A percentile compares a stretch with the other conserved stretches of the same genome.
phyloP scores from a whole-genome alignment of 179 eudicot genomes.

The Kewa caespitosa region DNA sequence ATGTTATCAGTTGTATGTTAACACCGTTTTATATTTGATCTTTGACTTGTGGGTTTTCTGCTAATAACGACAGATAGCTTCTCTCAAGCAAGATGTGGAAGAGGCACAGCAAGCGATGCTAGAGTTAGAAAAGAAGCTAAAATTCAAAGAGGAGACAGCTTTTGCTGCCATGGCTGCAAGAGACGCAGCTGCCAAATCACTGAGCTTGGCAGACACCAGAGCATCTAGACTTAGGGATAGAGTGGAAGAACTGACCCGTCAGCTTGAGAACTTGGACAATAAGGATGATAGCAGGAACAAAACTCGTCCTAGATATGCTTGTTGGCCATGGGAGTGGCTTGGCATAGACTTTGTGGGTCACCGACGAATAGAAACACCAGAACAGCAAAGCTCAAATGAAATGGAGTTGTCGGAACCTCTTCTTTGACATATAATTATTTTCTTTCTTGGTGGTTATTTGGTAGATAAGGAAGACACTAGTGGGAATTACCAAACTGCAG shows the following conservation, averaged over 20 bases:
- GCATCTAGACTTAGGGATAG: slow-evolving; percentile 82
- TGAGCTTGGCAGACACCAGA: slow-evolving; percentile 75
- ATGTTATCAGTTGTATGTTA: neutral
- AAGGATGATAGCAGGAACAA: slow-evolving; percentile 40
- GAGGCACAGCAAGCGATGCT: slow-evolving; percentile 69
- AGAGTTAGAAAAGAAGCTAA: slow-evolving; percentile 74
- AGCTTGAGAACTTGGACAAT: slow-evolving; percentile 66
- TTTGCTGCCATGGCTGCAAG: slow-evolving; percentile 93
- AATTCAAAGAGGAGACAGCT: slow-evolving; percentile 89
- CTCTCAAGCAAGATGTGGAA: slow-evolving; percentile 67
- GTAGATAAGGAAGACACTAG: no score
- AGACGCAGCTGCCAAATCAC: slow-evolving; percentile 95
- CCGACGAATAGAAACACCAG: slow-evolving; percentile 32
- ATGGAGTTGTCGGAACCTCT: slow-evolving; percentile 98
- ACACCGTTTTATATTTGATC: no score
- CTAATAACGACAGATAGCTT: slow-evolving; percentile 48
- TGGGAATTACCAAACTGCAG: no score
- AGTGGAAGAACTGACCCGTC: slow-evolving; percentile 84
- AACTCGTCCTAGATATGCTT: slow-evolving; percentile 60
- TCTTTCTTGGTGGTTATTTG: neutral
- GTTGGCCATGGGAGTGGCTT: slow-evolving; percentile 99
- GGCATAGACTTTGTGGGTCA: slow-evolving; percentile 75
- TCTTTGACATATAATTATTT: slow-evolving; percentile 33
- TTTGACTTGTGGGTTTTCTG: neutral
- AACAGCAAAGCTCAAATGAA: slow-evolving; percentile 61